Evolutionary conservation across 2,329 filamentous ascomycete genomes (phyloP), one percentile per base, ranked within the genome.

Genomic region (Grosmannia huntii): DNA sequence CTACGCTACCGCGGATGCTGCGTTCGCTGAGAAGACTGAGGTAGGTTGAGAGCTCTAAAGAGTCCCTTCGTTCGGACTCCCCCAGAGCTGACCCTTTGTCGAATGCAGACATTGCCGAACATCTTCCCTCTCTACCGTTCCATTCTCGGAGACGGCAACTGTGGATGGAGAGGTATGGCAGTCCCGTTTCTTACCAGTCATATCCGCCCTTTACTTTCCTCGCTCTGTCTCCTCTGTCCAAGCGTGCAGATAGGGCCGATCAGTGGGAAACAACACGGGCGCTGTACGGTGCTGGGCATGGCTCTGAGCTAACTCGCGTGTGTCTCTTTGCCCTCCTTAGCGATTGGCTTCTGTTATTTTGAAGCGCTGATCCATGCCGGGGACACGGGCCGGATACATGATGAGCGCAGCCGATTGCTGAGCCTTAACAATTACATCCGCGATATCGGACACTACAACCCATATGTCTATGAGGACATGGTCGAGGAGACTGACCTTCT

Each of bases 111-210:
- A 23, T 79, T 99, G 57, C 87, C 90, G 7, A 79, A 85, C 65
- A 89, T 86, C 59, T 96, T 95, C 71, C 88, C 89, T 23, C 85
- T 90, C 69, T 96, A 92, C 68, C 89, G 94, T 58, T 86, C 86
- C 12, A 84, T 96, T 69, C 85, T 87, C 71, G 92, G 94, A 57
- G 92, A 97, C 73, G 94, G 94, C 60, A 95, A 95, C 69, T 97
- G 94, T 73, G 94, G 92, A 67, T 97, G 94, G 92, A 83, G 92
- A 86, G 94, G 92, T 96, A 79, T 76, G 85, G 75, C 31, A 5
- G 5, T 56, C 33, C 53, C 12, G 36, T 16, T 31, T 31, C 6
- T 52, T 41, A 50, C 5, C 19, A 27, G 41, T 21, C 27, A 9
- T 11, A 4, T 52, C 4, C 50, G 27, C 5, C 27, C 36, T 27